A percentile compares a stretch with the other conserved stretches of the same genome.
Conservation (phyloP, 805 yeast species). For the Lachancea mirantina region DNA sequence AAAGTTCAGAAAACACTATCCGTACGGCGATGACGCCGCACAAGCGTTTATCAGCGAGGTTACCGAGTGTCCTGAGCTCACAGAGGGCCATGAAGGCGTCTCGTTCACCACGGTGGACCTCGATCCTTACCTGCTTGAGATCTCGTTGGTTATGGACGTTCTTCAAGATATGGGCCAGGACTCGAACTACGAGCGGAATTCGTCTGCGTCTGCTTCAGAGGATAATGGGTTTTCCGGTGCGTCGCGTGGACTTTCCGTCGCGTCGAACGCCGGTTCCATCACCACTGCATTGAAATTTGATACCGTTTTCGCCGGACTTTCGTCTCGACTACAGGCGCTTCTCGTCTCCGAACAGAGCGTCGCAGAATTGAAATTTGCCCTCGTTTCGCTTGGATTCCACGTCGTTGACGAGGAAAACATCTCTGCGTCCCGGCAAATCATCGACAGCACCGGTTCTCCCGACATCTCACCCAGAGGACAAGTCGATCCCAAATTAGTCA, state of each 20-base stretch:
- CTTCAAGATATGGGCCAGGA: constrained; percentile 19
- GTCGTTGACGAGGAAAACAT: constrained; percentile 23
- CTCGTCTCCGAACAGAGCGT: constrained; percentile 38
- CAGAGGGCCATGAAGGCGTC: constrained; percentile 33
- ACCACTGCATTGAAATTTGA: constrained; percentile 31
- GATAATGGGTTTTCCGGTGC: neutral
- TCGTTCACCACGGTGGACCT: constrained; percentile 46
- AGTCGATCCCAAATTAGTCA: constrained; percentile 11
- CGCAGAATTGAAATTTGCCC: constrained; percentile 35
- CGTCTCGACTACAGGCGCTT: constrained; percentile 30
- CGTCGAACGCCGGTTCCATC: neutral
- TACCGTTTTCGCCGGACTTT: constrained; percentile 31
- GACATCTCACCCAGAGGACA: constrained; percentile 5
- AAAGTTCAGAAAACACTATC: constrained; percentile 34
- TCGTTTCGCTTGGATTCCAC: constrained; percentile 30
- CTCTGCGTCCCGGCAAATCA: constrained; percentile 22
- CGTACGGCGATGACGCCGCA: constrained; percentile 12
- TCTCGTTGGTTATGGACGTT: constrained; percentile 39
- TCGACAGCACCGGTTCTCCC: constrained; percentile 11
- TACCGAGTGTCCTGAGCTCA: constrained; percentile 13
- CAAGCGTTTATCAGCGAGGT: constrained; percentile 13
- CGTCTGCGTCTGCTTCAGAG: too few relatives aligned
- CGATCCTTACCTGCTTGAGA: constrained; percentile 41
- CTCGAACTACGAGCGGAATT: neutral
- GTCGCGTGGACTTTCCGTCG: neutral